These are phyloP conservation scores for Silybum marianum DNA, from an alignment of 129 eudicot species.

Conservation along the genomic window DNA sequence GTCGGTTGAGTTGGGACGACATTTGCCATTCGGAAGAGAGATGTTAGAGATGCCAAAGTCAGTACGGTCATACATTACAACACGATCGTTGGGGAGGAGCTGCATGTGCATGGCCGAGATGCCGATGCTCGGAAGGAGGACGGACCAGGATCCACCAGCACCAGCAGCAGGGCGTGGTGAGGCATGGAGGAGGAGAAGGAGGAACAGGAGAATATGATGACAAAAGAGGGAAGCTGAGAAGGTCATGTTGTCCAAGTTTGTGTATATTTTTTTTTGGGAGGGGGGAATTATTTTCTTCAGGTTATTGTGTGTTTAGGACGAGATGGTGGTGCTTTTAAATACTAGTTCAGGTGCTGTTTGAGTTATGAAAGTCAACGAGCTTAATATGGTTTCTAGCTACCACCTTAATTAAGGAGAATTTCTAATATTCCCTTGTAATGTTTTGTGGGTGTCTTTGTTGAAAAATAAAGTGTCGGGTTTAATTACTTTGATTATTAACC, in stretches of 20 bases:
- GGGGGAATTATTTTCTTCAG: too few species aligned
- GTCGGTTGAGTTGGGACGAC: constrained; percentile 51
- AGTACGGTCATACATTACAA: constrained; percentile 64
- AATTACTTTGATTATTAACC: background rate
- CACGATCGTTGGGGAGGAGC: constrained; percentile 55
- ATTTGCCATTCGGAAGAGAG: constrained; percentile 47
- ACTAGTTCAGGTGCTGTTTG: too few species aligned
- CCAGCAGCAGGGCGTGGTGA: constrained; percentile 22
- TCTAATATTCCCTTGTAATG: background rate
- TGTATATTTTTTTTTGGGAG: background rate
- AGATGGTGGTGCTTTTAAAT: too few species aligned
- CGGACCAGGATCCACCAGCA: constrained; percentile 56
- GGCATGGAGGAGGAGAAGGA: constrained; percentile 19
- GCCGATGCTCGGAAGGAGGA: constrained; percentile 50
- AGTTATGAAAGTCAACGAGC: too few species aligned
- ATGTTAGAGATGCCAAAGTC: constrained; percentile 67
- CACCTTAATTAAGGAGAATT: background rate
- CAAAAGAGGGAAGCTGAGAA: background rate
- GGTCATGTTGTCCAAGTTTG: background rate
- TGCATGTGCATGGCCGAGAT: constrained; percentile 87
- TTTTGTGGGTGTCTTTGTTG: background rate
- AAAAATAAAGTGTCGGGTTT: background rate
- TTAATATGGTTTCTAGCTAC: background rate
- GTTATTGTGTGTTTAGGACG: background rate
- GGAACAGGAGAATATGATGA: constrained; percentile 15